These are phyloP conservation scores for Bondarzewia mesenterica DNA, from an alignment of 1,284 basidiomycete species.

Conservation along the genomic window DNA sequence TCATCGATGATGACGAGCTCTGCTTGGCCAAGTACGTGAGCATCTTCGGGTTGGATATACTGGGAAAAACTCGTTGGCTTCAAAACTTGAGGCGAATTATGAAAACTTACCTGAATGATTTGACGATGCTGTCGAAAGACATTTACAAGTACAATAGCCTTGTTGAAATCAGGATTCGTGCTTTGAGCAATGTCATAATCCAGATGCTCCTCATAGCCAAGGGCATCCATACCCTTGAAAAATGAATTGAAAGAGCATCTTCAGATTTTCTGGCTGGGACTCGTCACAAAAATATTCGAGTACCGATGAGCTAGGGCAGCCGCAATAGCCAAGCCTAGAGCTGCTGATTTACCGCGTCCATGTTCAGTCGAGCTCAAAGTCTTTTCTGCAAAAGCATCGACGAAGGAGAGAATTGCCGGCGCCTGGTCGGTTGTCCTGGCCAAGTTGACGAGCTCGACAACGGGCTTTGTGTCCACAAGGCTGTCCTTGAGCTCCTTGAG, in stretches of 20 bases:
- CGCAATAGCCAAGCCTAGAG: slow-evolving; percentile 89
- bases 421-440: slow-evolving; percentile 94
- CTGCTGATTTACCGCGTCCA: slow-evolving; percentile 96
- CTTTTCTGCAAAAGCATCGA: slow-evolving; percentile 88
- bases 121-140: slow-evolving; percentile 90
- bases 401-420: slow-evolving; percentile 85
- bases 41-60: slow-evolving; percentile 98
- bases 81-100: not conserved
- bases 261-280: slow-evolving; percentile 97
- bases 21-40: slow-evolving; percentile 95
- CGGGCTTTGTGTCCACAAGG: slow-evolving; percentile 79
- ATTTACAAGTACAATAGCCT: slow-evolving; percentile 94
- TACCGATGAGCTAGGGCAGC: slow-evolving; percentile 93
- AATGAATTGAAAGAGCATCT: slow-evolving; percentile 96
- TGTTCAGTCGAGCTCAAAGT: slow-evolving; percentile 93
- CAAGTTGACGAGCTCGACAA: slow-evolving; percentile 88
- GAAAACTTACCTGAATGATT: slow-evolving; percentile 73
- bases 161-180: slow-evolving; percentile 91
- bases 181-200: slow-evolving; percentile 96
- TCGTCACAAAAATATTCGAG: slow-evolving; percentile 97
- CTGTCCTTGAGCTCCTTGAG: slow-evolving; percentile 74
- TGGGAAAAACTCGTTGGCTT: slow-evolving; percentile 22
- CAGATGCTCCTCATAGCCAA: slow-evolving; percentile 96
- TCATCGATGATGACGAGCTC: slow-evolving; percentile 98
- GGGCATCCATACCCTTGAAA: slow-evolving; percentile 94